Conservation (phyloP, 495 filamentous ascomycete species). For the Talaromyces nanjingensis region DNA sequence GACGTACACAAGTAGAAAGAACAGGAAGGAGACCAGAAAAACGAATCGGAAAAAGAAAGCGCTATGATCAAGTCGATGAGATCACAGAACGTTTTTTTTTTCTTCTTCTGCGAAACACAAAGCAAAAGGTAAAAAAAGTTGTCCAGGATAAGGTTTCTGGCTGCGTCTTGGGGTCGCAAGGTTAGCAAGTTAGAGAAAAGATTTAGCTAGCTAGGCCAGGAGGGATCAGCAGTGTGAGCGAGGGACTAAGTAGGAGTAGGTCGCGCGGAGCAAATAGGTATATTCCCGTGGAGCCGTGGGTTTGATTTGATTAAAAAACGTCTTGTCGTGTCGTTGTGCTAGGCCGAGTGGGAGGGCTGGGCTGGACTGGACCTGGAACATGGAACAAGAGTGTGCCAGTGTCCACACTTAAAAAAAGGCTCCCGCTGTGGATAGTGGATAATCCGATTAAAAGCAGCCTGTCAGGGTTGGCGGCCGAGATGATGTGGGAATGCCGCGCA, state of each 20-base stretch:
- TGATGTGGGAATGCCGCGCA: background rate
- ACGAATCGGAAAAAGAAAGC: conserved; percentile 12
- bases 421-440: conserved; percentile 7
- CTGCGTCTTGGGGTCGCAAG: conserved; percentile 8
- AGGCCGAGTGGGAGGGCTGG: background rate
- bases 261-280: background rate
- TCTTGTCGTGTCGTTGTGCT: background rate
- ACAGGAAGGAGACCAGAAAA: conserved; percentile 4
- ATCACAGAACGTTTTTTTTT: conserved; percentile 8
- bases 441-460: background rate
- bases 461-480: background rate
- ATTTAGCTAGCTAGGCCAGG: background rate
- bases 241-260: conserved; percentile 1
- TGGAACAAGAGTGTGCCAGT: background rate
- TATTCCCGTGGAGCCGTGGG: background rate
- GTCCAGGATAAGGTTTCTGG: conserved; percentile 9
- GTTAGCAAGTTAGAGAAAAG: background rate
- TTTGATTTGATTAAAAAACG: background rate
- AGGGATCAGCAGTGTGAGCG: background rate
- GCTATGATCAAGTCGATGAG: conserved; percentile 15
- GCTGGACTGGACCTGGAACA: background rate
- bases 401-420: conserved; percentile 6
- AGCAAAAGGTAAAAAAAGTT: background rate
- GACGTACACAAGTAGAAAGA: conserved; percentile 6
- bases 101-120: background rate